These are phyloP conservation scores for Cetradonia linearis DNA, from an alignment of 495 filamentous ascomycete species.

Conservation along the genomic window DNA sequence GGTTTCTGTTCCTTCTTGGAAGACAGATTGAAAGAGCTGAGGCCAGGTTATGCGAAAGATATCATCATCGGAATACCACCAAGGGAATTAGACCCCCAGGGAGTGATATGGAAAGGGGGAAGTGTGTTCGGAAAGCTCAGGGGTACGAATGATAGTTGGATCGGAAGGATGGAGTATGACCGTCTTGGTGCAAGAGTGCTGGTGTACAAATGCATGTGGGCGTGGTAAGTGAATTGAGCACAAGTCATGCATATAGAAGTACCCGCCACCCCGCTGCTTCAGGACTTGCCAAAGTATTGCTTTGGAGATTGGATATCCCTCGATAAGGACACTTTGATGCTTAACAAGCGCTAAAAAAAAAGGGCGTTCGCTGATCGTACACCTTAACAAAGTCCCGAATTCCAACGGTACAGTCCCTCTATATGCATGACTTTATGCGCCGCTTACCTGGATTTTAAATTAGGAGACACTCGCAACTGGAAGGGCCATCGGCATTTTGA, in stretches of 20 bases:
- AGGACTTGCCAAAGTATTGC: too few species aligned
- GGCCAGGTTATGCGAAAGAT: constrained; percentile 64
- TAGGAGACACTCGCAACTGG: background rate
- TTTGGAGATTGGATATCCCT: too few species aligned
- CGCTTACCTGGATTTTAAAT: too few species aligned
- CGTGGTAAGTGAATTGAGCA: too few species aligned
- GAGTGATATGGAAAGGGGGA: constrained; percentile 94
- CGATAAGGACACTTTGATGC: too few species aligned
- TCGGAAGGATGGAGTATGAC: constrained; percentile 79
- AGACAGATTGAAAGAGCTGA: constrained; percentile 58
- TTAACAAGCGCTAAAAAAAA: too few species aligned
- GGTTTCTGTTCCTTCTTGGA: constrained; percentile 70
- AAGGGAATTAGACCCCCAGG: constrained; percentile 85
- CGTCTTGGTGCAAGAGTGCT: constrained; percentile 68
- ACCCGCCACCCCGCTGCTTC: too few species aligned
- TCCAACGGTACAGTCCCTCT: too few species aligned
- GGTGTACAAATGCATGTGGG: constrained; percentile 84
- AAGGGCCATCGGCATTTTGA: background rate
- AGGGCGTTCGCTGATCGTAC: too few species aligned
- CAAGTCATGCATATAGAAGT: too few species aligned
- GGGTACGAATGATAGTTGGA: constrained; percentile 87
- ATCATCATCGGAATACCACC: constrained; percentile 84
- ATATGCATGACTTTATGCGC: too few species aligned
- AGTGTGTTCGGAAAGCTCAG: constrained; percentile 91
- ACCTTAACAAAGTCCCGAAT: too few species aligned